Base-by-base conservation (phyloP, 805 yeast species). In the Saccharomycopsis vini region DNA sequence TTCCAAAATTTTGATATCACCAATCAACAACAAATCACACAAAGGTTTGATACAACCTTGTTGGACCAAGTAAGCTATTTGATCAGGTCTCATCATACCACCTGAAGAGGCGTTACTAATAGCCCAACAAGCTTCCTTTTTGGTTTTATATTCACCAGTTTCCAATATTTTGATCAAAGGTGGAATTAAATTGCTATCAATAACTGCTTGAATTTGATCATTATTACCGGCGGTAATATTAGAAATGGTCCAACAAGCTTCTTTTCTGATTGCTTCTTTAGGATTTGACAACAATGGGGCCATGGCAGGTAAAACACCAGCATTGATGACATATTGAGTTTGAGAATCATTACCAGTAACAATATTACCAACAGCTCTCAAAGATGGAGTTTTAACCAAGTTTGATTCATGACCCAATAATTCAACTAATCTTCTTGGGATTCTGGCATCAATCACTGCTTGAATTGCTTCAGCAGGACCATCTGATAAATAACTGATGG, bases 61-160 rank as follows among this genome's bases (percentile, higher is more conserved):
- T 52, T 72, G 69, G 29, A 92, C 98, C 53, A 92, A 74, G 65
- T 88, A 92, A 58, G 90, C 77, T 56, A 92, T 89, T 62, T 89
- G 95, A 49, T 87, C 95, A 5, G 97, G 97, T 62, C 79, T 82
- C 35, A 81, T 70, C 55, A 88, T 72, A 19, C 97, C 97, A 55
- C 97, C 97, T 7, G 96, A 84, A 15, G 96, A 85, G 31, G 98
- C 97, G 62, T 92, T 92, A 23, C 97, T 88, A 53, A 92, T 83
- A 29, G 97, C 97, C 98, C 98, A 92, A 72, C 97, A 90, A 3
- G 98, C 98, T 69, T 92, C 98, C 65, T 90, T 92, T 62, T 85
- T 85, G 29, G 97, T 90, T 71, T 88, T 89, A 71, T 88, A 89
- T 59, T 90, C 97, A 50, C 92, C 96, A 45, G 76, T 72, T 33